phyloP scores from a whole-genome alignment of 345 rosid genomes.

The Triadica sebifera region DNA sequence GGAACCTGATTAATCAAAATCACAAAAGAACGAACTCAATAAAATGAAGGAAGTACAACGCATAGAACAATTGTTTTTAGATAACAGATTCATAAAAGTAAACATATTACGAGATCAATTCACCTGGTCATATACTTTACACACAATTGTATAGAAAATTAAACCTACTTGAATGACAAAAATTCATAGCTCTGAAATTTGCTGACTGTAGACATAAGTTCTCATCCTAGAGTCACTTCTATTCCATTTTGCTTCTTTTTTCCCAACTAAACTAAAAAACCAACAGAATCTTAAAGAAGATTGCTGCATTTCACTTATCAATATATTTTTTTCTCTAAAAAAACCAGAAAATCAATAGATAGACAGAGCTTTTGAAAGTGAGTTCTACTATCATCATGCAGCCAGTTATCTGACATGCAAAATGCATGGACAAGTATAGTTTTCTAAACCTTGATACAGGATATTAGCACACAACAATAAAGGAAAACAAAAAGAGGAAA shows the following conservation, averaged over 20 bases:
- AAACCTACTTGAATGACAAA: background rate
- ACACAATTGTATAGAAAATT: background rate
- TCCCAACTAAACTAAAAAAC: conserved; percentile 7
- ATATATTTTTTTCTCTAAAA: no score
- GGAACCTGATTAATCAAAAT: conserved; percentile 62
- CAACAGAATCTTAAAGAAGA: background rate
- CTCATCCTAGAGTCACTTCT: background rate
- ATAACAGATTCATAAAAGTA: background rate
- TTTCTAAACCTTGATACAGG: background rate
- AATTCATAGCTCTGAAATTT: background rate
- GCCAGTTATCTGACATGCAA: background rate
- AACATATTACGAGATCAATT: background rate
- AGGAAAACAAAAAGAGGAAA: background rate
- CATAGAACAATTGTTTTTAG: background rate
- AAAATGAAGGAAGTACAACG: background rate
- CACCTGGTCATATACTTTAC: background rate
- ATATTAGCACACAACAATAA: background rate
- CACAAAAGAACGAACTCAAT: background rate
- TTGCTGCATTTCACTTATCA: background rate
- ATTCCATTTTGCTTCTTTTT: background rate
- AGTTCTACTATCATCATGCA: background rate
- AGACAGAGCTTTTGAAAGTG: background rate
- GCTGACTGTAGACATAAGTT: background rate
- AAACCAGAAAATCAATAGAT: background rate
- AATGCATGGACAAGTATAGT: background rate